Conservation (phyloP, 805 yeast species). For the Kockiozyma suomiensis region DNA sequence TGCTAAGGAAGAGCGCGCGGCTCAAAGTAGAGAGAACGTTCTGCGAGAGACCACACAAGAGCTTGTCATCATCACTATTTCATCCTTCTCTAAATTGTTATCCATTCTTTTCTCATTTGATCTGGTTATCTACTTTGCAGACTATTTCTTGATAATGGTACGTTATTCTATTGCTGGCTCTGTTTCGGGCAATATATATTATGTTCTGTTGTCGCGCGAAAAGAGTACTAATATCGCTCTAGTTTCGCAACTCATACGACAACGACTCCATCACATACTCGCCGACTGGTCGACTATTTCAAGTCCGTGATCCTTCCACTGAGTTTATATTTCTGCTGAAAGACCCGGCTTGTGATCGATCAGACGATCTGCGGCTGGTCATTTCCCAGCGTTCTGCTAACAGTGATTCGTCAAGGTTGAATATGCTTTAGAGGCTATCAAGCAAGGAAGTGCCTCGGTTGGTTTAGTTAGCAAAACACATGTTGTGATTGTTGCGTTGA, state of each 20-base stretch:
- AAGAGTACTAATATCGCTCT: not conserved
- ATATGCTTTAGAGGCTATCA: conserved; percentile 91
- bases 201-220: not conserved
- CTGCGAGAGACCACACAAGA: not conserved
- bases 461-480: conserved; percentile 85
- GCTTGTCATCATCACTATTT: conserved; percentile 2
- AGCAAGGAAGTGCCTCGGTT: conserved; percentile 96
- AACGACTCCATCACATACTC: conserved; percentile 98
- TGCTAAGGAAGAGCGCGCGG: not conserved
- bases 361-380: not conserved
- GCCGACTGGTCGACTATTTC: conserved; percentile 90
- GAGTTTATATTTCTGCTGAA: no score
- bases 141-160: not conserved
- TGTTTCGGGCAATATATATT: not conserved
- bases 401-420: conserved; percentile 50
- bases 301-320: conserved; percentile 45
- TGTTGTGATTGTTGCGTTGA: conserved; percentile 90
- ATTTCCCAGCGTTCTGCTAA: not conserved
- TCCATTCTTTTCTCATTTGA: not conserved
- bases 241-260: conserved; percentile 97
- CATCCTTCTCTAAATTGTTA: not conserved
- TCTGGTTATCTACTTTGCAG: not conserved
- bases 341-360: not conserved
- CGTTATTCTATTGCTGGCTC: not conserved
- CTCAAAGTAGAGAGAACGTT: conserved; percentile 5